A percentile compares a stretch with the other conserved stretches of the same genome.
Evolutionary conservation across 768 basidiomycete genomes (phyloP).

Genomic region (Tephrocybe sp.): DNA sequence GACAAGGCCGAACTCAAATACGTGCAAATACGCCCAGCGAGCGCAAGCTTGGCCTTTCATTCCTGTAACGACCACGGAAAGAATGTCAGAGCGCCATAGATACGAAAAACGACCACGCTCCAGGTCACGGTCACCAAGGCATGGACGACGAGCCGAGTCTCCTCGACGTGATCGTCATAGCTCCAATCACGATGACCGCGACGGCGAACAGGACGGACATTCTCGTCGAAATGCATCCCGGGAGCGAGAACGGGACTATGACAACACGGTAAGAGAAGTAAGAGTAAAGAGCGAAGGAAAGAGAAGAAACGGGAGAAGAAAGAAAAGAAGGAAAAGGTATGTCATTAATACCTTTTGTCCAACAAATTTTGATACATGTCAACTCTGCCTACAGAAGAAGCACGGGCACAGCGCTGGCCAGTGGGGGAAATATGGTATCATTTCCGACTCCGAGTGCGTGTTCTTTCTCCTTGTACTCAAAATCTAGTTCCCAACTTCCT

Average conservation of each 20-base stretch:
- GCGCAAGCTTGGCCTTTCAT: neutral
- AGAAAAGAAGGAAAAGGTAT: constrained; percentile 49
- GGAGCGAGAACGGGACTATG: too few species aligned
- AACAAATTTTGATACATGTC: too few species aligned
- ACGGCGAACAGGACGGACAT: too few species aligned
- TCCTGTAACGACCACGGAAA: neutral
- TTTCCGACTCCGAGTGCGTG: constrained; percentile 79
- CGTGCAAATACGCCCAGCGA: constrained; percentile 8
- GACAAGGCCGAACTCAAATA: constrained; percentile 6
- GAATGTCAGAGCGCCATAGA: constrained; percentile 6
- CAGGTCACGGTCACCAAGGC: constrained; percentile 6
- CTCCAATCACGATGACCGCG: too few species aligned
- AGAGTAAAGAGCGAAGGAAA: constrained; percentile 36
- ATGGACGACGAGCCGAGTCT: constrained; percentile 5
- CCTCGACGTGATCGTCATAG: constrained; percentile 7
- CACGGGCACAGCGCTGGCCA: constrained; percentile 55
- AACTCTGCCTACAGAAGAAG: constrained; percentile 41
- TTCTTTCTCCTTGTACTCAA: neutral
- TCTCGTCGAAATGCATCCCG: too few species aligned
- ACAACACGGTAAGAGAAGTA: constrained; percentile 44
- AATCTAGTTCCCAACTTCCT: neutral
- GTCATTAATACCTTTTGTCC: too few species aligned
- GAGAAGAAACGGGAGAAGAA: constrained; percentile 52
- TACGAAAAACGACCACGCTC: neutral
- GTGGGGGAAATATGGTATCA: constrained; percentile 91